phyloP scores from a whole-genome alignment of 768 basidiomycete genomes.

The Tricholoma hemisulphureum region DNA sequence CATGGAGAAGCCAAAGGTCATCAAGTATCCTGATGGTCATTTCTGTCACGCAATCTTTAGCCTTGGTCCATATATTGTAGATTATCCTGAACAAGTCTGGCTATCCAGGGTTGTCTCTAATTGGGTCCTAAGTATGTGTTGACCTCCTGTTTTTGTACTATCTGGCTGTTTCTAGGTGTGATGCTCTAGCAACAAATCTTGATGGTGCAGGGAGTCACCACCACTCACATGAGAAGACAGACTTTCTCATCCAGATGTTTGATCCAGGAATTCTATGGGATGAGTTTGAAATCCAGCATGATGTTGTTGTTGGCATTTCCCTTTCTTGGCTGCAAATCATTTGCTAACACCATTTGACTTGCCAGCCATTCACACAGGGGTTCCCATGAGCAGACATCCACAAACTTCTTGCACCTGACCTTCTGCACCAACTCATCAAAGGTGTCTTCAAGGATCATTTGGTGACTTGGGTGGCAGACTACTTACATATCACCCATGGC shows the following conservation, averaged over 20 bases:
- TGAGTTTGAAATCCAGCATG: background rate
- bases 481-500: no score
- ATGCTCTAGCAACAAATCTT: background rate
- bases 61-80: background rate
- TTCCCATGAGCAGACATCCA: conserved; percentile 34
- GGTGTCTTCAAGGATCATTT: no score
- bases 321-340: background rate
- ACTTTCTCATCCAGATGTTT: no score
- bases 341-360: background rate
- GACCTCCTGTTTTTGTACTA: background rate
- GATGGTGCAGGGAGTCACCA: background rate
- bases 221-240: background rate
- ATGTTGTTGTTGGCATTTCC: background rate
- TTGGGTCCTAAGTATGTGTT: no score
- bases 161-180: background rate
- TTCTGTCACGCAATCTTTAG: no score
- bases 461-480: no score
- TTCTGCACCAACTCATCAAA: no score
- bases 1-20: no score
- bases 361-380: conserved; percentile 25
- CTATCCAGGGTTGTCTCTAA: no score
- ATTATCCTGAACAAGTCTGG: background rate
- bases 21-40: background rate
- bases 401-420: conserved; percentile 28
- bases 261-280: no score